Evolutionary conservation across 2,329 filamentous ascomycete genomes (phyloP), one percentile per base, ranked within the genome.

Genomic region (Lecanicillium sp.): DNA sequence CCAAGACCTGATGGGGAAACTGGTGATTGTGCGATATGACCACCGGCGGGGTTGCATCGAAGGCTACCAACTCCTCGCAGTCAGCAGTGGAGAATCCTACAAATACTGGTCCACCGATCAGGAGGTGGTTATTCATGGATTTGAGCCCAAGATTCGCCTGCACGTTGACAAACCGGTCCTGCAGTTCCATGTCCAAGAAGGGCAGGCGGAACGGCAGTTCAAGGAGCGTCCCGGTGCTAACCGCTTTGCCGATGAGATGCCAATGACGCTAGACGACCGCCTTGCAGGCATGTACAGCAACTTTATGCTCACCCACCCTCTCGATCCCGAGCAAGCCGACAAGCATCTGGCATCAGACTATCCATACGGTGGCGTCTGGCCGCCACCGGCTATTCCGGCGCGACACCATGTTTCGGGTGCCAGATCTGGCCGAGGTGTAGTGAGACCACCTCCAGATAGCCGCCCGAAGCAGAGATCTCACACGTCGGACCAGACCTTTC

Each of bases 21-120:
- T 95, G 30, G 70, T 94, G 18, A 53, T 95, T 29, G 71, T 74
- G n/a, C 78, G 84, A 11, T 95, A 88, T 52, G 79, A 95, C 54
- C 73, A 78, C 33, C 63, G 74, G 4, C 70, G 76, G 31, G 83
- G 81, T 13, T 80, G 79, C 49, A 94, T 95, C 40, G 85, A 92
- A 60, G 87, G 78, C 3, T 87, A 89, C 54, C 75, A 81, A 13
- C 64, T 95, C 13, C 64, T 89, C 4, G 85, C 84, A 2, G 73
- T 79, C 37, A 71, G 78, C 37, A 64, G 64, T 2, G 57, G 62
- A 17, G 70, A 74, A 6, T 65, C 64, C 3, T 71, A 78, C 37
- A 65, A 79, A 44, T 60, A 70, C 4, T 94, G 85, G 85, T 62
- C 74, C 34, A 71, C 70, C 43, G 73, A 89, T 42, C 62, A 63